Conservation (phyloP, 2,329 filamentous ascomycete genomes). For the Monilinia fructigena region DNA sequence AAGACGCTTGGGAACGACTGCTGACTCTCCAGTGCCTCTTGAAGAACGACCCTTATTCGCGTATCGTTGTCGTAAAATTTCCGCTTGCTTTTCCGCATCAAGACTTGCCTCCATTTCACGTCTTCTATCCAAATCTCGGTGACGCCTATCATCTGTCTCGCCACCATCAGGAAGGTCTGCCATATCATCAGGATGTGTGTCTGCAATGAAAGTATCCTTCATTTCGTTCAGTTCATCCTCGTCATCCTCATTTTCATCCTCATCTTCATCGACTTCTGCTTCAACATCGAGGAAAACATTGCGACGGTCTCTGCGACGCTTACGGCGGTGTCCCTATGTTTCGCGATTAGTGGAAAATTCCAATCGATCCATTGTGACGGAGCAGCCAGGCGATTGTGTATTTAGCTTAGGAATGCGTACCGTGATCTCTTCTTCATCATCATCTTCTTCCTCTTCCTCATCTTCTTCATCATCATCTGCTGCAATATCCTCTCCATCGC, state of each 20-base stretch:
- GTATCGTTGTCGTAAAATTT: constrained; percentile 82
- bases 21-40: constrained; percentile 64
- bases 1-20: constrained; percentile 78
- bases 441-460: constrained; percentile 56
- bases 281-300: constrained; percentile 96
- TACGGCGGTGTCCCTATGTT: constrained; percentile 67
- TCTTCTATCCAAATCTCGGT: constrained; percentile 89
- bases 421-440: constrained; percentile 64
- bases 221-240: constrained; percentile 84
- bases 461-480: constrained; percentile 45
- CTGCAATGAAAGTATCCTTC: constrained; percentile 77
- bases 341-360: constrained; percentile 28
- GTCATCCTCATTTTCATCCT: constrained; percentile 83
- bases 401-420: constrained; percentile 39
- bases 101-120: constrained; percentile 84
- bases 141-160: constrained; percentile 84
- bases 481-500: constrained; percentile 41
- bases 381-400: constrained; percentile 17
- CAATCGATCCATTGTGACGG: constrained; percentile 31
- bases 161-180: constrained; percentile 71
- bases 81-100: constrained; percentile 91
- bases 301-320: constrained; percentile 71
- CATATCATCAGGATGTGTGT: constrained; percentile 87
- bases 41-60: constrained; percentile 74
- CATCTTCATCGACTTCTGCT: constrained; percentile 93